Percentiles rank a stretch among this genome's conserved stretches.
Conservation (phyloP, 768 basidiomycete genomes). For the Cyathus striatus region DNA sequence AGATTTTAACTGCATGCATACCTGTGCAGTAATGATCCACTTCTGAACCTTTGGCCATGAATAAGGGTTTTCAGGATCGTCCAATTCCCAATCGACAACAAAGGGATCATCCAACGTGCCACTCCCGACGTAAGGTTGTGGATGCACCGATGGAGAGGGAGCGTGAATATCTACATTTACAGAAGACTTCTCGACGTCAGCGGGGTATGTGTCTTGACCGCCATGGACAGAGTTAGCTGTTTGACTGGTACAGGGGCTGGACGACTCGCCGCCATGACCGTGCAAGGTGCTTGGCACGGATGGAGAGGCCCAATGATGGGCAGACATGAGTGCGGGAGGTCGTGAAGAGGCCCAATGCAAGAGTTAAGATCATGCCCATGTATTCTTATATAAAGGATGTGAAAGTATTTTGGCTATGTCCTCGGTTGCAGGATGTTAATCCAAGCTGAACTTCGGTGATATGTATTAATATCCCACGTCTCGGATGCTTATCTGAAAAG, state of each 20-base stretch:
- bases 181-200: constrained; percentile 1
- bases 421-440: constrained; percentile 7
- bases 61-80: constrained; percentile 51
- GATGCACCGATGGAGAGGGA: neutral
- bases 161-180: neutral
- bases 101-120: constrained; percentile 47
- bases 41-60: constrained; percentile 44
- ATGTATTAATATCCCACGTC: no score
- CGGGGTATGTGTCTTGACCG: constrained; percentile 1
- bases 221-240: constrained; percentile 1
- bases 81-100: constrained; percentile 46
- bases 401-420: constrained; percentile 3
- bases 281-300: neutral
- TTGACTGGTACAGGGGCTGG: constrained; percentile 3
- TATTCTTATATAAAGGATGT: constrained; percentile 9
- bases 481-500: constrained; percentile 8
- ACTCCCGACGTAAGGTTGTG: constrained; percentile 31
- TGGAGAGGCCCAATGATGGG: neutral
- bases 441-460: no score
- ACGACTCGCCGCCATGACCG: neutral
- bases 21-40: constrained; percentile 54
- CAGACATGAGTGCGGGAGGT: neutral
- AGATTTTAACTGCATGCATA: constrained; percentile 11
- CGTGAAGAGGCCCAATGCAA: neutral
- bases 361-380: neutral